Base-by-base conservation (phyloP, 768 basidiomycete genomes). In the Phylloporus arenicola region DNA sequence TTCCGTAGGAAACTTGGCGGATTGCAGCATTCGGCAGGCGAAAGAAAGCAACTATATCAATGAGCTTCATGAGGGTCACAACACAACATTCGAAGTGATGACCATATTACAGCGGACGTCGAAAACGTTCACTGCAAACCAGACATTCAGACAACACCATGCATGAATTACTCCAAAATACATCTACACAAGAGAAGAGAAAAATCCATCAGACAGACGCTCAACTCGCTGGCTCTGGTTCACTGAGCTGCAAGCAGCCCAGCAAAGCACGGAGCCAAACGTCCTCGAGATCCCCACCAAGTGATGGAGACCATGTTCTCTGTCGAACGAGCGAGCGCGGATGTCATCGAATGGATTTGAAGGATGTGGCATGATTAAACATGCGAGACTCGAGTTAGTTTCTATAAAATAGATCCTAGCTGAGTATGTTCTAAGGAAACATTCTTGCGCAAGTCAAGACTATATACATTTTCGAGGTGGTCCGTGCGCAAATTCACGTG, bases 341-440 rank as follows among this genome's bases (percentile, higher is more conserved):
- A 37, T 76, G 35, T 37, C 35, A 37, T 39, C 38, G 38, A 39
- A 39, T 12, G 20, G 20, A 39, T 39, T 39, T 80, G 76, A 82
- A 80, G 75, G 71, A 77, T 77, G 77, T 64, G 81, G 81, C 82
- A 83, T 81, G 80, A 76, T 73, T 82, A 81, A 81, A 39, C 38
- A 39, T 39, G 20, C 38, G 38, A 39, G 35, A 37, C 35, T 37
- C 20, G 38, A 20, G 38, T 39, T 37, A 37, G 35, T 37, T 37
- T 37, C 35, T 37, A 37, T 37, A 37, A 37, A 37, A 39, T 39
- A 39, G 38, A 39, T 39, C 38, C 38, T 39, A 39, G 38, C 38
- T 39, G 38, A 39, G 38, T 39, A 39, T 39, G 38, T 39, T 39
- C 38, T 20, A 39, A 39, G 20, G 35, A 37, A 17, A 10, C n/a